Evolutionary conservation across 1,139 yeast species (phyloP).

Genomic region (Cylindricascospora bacillispora): DNA sequence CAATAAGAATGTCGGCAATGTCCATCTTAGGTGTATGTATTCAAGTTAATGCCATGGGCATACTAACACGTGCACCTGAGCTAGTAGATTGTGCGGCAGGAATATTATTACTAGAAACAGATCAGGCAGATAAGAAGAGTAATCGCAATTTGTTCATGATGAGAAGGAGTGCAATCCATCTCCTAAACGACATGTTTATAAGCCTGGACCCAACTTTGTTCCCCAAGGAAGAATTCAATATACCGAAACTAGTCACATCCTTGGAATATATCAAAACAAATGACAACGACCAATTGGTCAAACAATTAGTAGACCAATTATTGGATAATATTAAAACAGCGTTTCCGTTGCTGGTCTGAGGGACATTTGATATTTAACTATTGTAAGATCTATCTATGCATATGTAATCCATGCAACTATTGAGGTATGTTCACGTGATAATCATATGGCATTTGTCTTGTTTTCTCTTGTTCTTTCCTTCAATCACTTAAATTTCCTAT

Average conservation of each 20-base stretch:
- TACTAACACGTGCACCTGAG: constrained; percentile 18
- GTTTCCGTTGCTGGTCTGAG: too few relatives aligned
- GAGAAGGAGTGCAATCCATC: constrained; percentile 63
- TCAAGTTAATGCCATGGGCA: constrained; percentile 44
- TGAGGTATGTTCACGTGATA: too few relatives aligned
- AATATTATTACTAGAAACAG: constrained; percentile 47
- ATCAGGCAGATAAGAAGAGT: constrained; percentile 23
- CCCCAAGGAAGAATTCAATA: constrained; percentile 34
- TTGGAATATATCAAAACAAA: constrained; percentile 36
- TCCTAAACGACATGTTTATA: constrained; percentile 50
- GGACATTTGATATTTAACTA: too few relatives aligned
- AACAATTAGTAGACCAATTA: constrained; percentile 45
- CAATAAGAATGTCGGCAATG: constrained; percentile 74
- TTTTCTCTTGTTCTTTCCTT: too few relatives aligned
- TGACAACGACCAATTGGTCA: constrained; percentile 44
- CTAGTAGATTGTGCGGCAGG: constrained; percentile 69
- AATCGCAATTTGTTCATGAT: constrained; percentile 37
- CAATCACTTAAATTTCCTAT: too few relatives aligned
- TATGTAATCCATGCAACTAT: too few relatives aligned
- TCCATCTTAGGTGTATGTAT: constrained; percentile 64
- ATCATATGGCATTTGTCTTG: too few relatives aligned
- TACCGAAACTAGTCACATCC: constrained; percentile 30
- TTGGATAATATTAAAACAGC: constrained; percentile 16
- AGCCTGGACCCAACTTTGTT: constrained; percentile 33
- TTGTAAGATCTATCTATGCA: too few relatives aligned